phyloP scores from a whole-genome alignment of 2,329 filamentous ascomycete species.

The Leptographium procerum region DNA sequence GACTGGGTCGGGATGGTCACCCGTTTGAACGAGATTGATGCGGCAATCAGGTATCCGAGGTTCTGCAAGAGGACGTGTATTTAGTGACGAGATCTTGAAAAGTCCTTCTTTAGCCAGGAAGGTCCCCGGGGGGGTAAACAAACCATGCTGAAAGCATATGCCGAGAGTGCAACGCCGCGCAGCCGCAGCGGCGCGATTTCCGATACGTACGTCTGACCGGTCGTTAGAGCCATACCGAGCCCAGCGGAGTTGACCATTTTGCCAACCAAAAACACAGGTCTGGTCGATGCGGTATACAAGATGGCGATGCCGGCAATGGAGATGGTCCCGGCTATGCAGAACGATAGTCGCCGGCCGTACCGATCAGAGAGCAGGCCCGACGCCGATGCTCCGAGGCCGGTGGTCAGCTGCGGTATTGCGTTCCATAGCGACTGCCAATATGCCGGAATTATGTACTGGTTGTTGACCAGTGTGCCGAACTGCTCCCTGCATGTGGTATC shows the following conservation, averaged over 20 bases:
- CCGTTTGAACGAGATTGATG: not conserved
- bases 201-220: not conserved
- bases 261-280: not conserved
- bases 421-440: not conserved
- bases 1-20: not conserved
- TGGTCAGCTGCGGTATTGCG: not conserved
- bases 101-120: not conserved
- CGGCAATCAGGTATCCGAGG: not conserved
- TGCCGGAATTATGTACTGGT: not conserved
- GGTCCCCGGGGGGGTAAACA: not conserved
- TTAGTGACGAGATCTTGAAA: too few relatives aligned
- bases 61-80: not conserved
- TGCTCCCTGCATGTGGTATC: not conserved
- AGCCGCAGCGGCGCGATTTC: not conserved
- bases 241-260: slow-evolving; percentile 1
- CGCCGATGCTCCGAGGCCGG: not conserved
- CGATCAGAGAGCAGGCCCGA: not conserved
- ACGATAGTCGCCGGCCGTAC: not conserved
- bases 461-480: not conserved
- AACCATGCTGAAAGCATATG: too few relatives aligned
- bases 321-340: not conserved
- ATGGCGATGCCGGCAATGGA: not conserved
- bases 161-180: not conserved
- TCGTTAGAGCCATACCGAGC: slow-evolving; percentile 1
- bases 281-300: not conserved